Evolutionary conservation across 2,329 filamentous ascomycete genomes (phyloP).

Genomic region (Beauveria asiatica): DNA sequence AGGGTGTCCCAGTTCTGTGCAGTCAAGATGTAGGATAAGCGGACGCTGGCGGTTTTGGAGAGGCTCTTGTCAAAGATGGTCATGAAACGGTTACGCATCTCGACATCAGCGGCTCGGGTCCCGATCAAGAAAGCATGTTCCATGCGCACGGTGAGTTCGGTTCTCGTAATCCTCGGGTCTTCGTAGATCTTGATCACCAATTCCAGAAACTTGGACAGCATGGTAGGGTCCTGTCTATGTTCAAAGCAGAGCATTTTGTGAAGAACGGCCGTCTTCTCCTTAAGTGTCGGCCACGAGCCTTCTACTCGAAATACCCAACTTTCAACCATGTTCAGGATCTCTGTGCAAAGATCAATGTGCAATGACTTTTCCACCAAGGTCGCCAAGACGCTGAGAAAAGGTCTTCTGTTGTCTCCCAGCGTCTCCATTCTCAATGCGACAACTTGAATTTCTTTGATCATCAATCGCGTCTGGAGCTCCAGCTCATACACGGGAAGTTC

Average conservation of each 20-base stretch:
- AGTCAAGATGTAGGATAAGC: conserved; percentile 79
- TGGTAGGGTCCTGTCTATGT: conserved; percentile 68
- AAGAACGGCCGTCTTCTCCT: conserved; percentile 98
- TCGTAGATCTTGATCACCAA: conserved; percentile 98
- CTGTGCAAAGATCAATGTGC: conserved; percentile 78
- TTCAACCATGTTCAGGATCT: conserved; percentile 90
- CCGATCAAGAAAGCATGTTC: conserved; percentile 98
- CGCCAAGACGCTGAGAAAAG: conserved; percentile 90
- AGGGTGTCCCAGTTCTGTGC: conserved; percentile 97
- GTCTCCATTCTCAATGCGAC: conserved; percentile 87
- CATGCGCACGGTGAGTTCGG: conserved; percentile 91
- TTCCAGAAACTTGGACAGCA: conserved; percentile 88
- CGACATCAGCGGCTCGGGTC: conserved; percentile 83
- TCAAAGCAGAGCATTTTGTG: conserved; percentile 99
- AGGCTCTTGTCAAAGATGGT: conserved; percentile 90
- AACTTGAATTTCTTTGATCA: conserved; percentile 92
- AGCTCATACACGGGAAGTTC: conserved; percentile 68
- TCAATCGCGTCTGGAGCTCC: conserved; percentile 81
- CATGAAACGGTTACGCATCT: conserved; percentile 97
- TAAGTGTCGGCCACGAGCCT: conserved; percentile 91
- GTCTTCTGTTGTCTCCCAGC: conserved; percentile 80
- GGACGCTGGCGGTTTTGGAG: conserved; percentile 82
- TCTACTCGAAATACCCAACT: conserved; percentile 93
- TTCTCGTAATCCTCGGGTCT: conserved; percentile 88
- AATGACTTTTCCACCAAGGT: conserved; percentile 92